These are phyloP conservation scores for Yarrowia porcina DNA, from an alignment of 805 yeast species.

Conservation along the genomic window DNA sequence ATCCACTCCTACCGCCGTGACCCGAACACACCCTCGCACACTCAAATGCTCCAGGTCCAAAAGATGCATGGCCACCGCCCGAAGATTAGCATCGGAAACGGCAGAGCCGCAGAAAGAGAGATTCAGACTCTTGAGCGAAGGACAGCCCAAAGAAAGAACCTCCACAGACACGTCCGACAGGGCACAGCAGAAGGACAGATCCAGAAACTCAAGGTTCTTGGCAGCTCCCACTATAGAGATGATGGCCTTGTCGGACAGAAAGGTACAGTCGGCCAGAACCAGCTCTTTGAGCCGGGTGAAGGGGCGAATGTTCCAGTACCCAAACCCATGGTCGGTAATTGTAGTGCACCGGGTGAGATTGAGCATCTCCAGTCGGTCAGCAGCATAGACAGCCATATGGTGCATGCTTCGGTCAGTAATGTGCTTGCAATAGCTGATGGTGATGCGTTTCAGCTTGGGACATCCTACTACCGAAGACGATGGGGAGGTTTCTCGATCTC, in stretches of 20 bases:
- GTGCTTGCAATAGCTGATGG: constrained; percentile 72
- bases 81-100: constrained; percentile 66
- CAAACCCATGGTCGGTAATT: constrained; percentile 70
- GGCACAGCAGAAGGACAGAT: constrained; percentile 73
- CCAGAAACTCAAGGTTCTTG: constrained; percentile 53
- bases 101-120: constrained; percentile 77
- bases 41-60: constrained; percentile 47
- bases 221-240: constrained; percentile 61
- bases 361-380: constrained; percentile 51
- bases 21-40: constrained; percentile 70
- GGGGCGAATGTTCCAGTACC: constrained; percentile 54
- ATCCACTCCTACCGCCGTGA: constrained; percentile 74
- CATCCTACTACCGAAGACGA: constrained; percentile 49
- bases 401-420: constrained; percentile 65
- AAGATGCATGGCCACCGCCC: constrained; percentile 56
- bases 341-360: constrained; percentile 74
- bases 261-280: constrained; percentile 69
- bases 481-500: constrained; percentile 20
- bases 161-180: constrained; percentile 67
- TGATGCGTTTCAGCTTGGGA: constrained; percentile 50
- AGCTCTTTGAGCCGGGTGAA: constrained; percentile 54
- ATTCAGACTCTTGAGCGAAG: constrained; percentile 50
- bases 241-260: constrained; percentile 62
- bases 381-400: constrained; percentile 59
- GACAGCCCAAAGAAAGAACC: constrained; percentile 64